phyloP scores from a whole-genome alignment of 1,139 yeast species.

The Lodderomyces theae region DNA sequence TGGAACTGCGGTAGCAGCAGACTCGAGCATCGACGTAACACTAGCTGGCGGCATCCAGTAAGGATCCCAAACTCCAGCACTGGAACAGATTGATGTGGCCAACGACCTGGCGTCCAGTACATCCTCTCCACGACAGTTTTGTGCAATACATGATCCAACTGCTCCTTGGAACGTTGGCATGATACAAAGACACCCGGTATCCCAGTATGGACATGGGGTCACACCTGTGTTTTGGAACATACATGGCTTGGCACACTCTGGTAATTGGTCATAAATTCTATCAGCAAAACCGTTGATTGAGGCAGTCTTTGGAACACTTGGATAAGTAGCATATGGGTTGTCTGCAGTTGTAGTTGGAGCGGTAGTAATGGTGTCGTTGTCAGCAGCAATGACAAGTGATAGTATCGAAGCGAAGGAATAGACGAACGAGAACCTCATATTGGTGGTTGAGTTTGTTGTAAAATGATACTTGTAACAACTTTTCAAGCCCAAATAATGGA shows the following conservation, averaged over 20 bases:
- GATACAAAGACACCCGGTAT: conserved; percentile 37
- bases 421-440: neutral
- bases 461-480: neutral
- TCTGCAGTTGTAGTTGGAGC: conserved; percentile 9
- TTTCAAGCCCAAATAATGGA: neutral
- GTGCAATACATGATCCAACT: conserved; percentile 32
- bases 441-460: neutral
- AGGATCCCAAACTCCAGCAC: conserved; percentile 42
- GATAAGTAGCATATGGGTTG: conserved; percentile 24
- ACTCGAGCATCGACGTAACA: conserved; percentile 28
- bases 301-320: conserved; percentile 34
- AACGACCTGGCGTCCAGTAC: conserved; percentile 36
- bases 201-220: conserved; percentile 25
- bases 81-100: conserved; percentile 39
- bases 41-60: conserved; percentile 39
- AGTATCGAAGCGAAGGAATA: neutral
- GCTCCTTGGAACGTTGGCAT: conserved; percentile 29
- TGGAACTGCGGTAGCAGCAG: conserved; percentile 27
- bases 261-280: conserved; percentile 23
- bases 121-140: conserved; percentile 31
- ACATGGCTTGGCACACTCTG: conserved; percentile 26
- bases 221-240: conserved; percentile 30
- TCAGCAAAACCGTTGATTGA: conserved; percentile 38
- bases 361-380: neutral
- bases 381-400: conserved; percentile 3